These are phyloP conservation scores for Suhomyces atakaporum DNA, from an alignment of 1,139 yeast species.

Conservation along the genomic window DNA sequence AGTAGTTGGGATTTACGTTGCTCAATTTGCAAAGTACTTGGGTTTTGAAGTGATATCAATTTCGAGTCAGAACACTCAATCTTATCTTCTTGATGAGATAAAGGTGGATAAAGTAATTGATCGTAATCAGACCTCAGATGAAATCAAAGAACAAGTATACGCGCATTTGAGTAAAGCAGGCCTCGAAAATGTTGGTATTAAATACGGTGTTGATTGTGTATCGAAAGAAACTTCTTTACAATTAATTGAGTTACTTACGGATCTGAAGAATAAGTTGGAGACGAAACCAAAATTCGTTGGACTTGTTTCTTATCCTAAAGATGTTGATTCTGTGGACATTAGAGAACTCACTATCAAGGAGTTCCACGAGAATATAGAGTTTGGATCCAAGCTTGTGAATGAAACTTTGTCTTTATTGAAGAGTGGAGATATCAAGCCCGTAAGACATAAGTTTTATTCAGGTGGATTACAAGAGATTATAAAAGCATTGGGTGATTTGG, in stretches of 20 bases:
- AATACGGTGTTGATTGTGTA: slow-evolving; percentile 47
- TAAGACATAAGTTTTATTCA: slow-evolving; percentile 33
- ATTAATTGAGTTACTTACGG: slow-evolving; percentile 29
- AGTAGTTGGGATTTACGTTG: slow-evolving; percentile 44
- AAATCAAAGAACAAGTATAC: neutral
- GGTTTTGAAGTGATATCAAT: slow-evolving; percentile 41
- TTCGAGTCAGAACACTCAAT: slow-evolving; percentile 34
- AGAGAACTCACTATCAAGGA: slow-evolving; percentile 39
- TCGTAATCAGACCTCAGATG: neutral
- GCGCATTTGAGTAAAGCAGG: neutral
- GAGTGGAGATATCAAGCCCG: slow-evolving; percentile 29
- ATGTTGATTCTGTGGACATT: slow-evolving; percentile 23
- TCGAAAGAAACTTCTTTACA: slow-evolving; percentile 41
- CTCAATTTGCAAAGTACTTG: slow-evolving; percentile 43
- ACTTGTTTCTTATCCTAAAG: slow-evolving; percentile 40
- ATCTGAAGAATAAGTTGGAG: slow-evolving; percentile 4
- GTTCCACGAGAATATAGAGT: slow-evolving; percentile 45
- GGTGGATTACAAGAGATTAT: slow-evolving; percentile 37
- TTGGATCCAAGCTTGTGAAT: slow-evolving; percentile 37
- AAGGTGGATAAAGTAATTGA: slow-evolving; percentile 1
- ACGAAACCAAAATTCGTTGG: slow-evolving; percentile 31
- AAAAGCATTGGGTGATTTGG: slow-evolving; percentile 39
- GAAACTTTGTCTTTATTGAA: slow-evolving; percentile 33
- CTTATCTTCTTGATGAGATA: slow-evolving; percentile 16
- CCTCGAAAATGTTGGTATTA: neutral